Evolutionary conservation across 805 yeast genomes (phyloP), one percentile per base, ranked within the genome.

Genomic region (Candida nitratophila): DNA sequence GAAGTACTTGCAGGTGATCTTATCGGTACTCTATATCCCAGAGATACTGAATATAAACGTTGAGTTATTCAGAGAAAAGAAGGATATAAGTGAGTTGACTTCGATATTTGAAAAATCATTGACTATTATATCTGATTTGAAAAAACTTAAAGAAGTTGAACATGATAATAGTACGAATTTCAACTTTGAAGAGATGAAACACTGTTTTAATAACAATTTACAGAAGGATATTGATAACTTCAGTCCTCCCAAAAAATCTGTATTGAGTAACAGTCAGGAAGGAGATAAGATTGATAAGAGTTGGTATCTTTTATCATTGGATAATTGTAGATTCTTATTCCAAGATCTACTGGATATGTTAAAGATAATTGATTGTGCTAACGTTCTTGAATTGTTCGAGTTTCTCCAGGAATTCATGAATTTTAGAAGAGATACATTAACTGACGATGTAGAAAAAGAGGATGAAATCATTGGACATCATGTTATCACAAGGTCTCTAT

Each of bases 401-500:
- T 60, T 54, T 47, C 41, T 63, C 9, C 41, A 24, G 16, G 35
- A 37, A 3, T 51, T 60, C 35, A 57, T 56, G 61, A 50, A 50
- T 17, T 51, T 55, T 31, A 49, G 68, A 31, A 49, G 45, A 17
- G 10, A 24, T 7, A 24, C 27, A 24, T 7, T 10, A 24, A 24
- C 10, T 7, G 27, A 24, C 10, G 44, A 50, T 5, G 37, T n/a
- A n/a, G n/a, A 44, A 27, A 60, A 55, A 32, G 48, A 47, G 0
- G 61, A 58, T 50, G 66, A 61, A 39, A 51, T 62, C 5, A 31
- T 54, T n/a, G 66, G 66, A 0, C 52, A 61, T 37, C 73, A 70
- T 49, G 74, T 72, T 7, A 57, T 85, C n/a, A 71, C 82, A 1
- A 69, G 90, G 47, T 84, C 85, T 1, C 52, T 81, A 11, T 73